These are phyloP conservation scores for Penicillium italicum DNA, from an alignment of 2,329 filamentous ascomycete genomes.

Conservation along the genomic window DNA sequence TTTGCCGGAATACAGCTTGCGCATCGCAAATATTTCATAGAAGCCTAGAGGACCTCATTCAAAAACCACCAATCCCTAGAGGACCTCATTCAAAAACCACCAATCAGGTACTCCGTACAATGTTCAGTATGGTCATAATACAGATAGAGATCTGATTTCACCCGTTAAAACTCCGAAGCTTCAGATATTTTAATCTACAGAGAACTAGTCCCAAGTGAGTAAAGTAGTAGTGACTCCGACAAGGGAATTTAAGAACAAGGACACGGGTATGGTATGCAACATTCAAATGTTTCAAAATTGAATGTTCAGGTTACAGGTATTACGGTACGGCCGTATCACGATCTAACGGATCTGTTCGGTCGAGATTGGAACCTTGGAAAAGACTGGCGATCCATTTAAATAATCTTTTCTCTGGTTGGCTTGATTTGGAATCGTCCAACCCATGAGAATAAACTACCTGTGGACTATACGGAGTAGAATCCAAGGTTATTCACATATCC, in stretches of 20 bases:
- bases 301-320: neutral
- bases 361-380: neutral
- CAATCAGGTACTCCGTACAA: too few relatives aligned
- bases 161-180: constrained; percentile 1
- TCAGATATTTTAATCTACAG: neutral
- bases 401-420: neutral
- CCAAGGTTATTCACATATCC: neutral
- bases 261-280: neutral
- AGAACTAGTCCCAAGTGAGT: constrained; percentile 5
- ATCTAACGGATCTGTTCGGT: constrained; percentile 14
- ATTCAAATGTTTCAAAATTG: neutral
- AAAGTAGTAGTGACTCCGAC: neutral
- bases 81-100: too few relatives aligned
- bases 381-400: neutral
- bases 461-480: neutral
- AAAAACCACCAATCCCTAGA: neutral
- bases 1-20: constrained; percentile 2
- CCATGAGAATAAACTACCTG: neutral
- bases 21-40: neutral
- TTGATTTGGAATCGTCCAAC: constrained; percentile 15
- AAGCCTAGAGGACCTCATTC: neutral
- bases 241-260: neutral
- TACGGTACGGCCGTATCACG: constrained; percentile 9
- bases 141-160: constrained; percentile 15
- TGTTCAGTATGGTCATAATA: too few relatives aligned